phyloP scores from a whole-genome alignment of 768 basidiomycete genomes.

The Nevesoporus exiguus region DNA sequence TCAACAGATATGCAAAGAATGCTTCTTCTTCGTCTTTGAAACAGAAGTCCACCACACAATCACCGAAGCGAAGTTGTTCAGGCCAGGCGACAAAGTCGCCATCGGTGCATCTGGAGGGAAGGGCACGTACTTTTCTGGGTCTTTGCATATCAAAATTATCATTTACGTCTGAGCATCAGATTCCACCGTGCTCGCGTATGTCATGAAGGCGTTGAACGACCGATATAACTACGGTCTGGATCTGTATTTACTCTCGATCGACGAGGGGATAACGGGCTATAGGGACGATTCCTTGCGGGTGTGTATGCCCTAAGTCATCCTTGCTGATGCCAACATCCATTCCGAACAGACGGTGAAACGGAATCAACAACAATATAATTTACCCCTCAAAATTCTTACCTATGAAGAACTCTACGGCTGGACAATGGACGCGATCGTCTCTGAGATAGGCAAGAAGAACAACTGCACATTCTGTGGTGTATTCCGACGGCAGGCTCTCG shows the following conservation, averaged over 20 bases:
- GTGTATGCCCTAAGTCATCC: conserved; percentile 7
- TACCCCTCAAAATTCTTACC: conserved; percentile 93
- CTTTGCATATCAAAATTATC: neutral
- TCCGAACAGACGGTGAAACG: conserved; percentile 85
- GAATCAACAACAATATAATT: conserved; percentile 91
- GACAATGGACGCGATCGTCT: conserved; percentile 98
- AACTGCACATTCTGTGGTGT: conserved; percentile 99
- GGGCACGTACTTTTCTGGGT: conserved; percentile 47
- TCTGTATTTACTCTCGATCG: conserved; percentile 90
- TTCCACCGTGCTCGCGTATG: conserved; percentile 95
- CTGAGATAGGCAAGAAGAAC: conserved; percentile 94
- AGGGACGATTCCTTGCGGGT: conserved; percentile 97
- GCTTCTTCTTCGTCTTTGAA: conserved; percentile 97
- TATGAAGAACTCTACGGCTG: conserved; percentile 98
- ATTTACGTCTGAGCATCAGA: conserved; percentile 46
- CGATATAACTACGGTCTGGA: conserved; percentile 91
- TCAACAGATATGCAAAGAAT: conserved; percentile 94
- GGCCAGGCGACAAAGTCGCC: conserved; percentile 86
- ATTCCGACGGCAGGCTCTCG: conserved; percentile 92
- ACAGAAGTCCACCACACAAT: conserved; percentile 98
- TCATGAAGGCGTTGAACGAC: conserved; percentile 94
- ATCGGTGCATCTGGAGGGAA: conserved; percentile 99
- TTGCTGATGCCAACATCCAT: conserved; percentile 3
- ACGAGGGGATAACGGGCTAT: conserved; percentile 98
- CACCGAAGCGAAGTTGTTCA: conserved; percentile 76